Percentiles rank a stretch among this genome's conserved stretches.
These are phyloP conservation scores for Apiospora hydei DNA, from an alignment of 2,329 filamentous ascomycete genomes.

Conservation along the genomic window DNA sequence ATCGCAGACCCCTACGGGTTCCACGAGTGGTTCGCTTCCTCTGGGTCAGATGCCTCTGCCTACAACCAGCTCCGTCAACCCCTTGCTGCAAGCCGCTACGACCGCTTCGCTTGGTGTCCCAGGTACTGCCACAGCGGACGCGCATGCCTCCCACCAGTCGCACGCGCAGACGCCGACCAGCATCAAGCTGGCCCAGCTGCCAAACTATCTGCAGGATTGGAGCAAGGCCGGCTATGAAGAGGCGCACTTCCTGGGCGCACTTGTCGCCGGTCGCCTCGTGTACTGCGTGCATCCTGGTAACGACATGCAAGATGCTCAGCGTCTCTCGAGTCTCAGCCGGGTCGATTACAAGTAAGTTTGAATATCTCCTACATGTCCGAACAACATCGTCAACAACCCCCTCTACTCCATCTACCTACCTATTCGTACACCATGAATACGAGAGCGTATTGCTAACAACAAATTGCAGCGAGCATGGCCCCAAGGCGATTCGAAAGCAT, in stretches of 20 bases:
- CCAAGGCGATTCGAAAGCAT: slow-evolving; percentile 61
- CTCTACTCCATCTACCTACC: neutral
- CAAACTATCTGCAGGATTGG: slow-evolving; percentile 91
- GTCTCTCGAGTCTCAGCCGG: slow-evolving; percentile 63
- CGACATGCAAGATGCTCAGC: slow-evolving; percentile 61
- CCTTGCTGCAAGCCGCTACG: slow-evolving; percentile 89
- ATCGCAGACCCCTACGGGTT: slow-evolving; percentile 83
- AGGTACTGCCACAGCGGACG: slow-evolving; percentile 49
- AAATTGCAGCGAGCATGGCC: slow-evolving; percentile 57
- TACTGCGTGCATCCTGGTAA: slow-evolving; percentile 64
- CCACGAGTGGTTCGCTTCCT: slow-evolving; percentile 61
- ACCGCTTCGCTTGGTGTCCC: slow-evolving; percentile 65
- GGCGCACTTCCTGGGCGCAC: slow-evolving; percentile 83
- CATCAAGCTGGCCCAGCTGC: slow-evolving; percentile 79
- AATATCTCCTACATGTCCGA: neutral
- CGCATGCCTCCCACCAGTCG: slow-evolving; percentile 58
- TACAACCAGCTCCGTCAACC: slow-evolving; percentile 71
- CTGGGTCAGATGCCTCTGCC: slow-evolving; percentile 55
- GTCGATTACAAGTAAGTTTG: slow-evolving; percentile 67
- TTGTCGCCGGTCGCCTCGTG: slow-evolving; percentile 75
- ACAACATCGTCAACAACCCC: too few relatives aligned
- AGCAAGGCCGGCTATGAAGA: slow-evolving; percentile 83
- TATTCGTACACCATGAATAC: neutral
- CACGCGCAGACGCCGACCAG: slow-evolving; percentile 79
- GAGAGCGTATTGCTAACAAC: slow-evolving; percentile 30